These are phyloP conservation scores for Venturia aucupariae DNA, from an alignment of 2,329 filamentous ascomycete genomes.

Conservation along the genomic window DNA sequence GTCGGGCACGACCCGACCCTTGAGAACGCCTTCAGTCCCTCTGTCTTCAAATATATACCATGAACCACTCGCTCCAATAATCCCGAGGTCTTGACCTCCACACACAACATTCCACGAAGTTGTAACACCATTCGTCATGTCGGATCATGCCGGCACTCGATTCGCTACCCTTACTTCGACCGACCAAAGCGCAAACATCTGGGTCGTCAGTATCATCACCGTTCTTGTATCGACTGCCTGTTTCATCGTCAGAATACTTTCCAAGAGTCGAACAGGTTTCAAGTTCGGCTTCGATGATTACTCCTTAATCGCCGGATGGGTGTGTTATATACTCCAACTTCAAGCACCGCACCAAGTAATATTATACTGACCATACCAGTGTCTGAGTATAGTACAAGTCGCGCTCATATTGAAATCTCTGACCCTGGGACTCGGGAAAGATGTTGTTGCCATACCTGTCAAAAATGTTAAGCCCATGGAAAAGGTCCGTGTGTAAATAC, in stretches of 20 bases:
- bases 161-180: constrained; percentile 5
- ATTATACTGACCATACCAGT: constrained; percentile 3
- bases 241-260: background rate
- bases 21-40: background rate
- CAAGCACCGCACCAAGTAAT: background rate
- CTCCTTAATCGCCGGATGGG: background rate
- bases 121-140: background rate
- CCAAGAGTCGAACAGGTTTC: background rate
- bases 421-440: constrained; percentile 11
- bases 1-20: background rate
- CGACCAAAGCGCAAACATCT: constrained; percentile 13
- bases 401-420: constrained; percentile 6
- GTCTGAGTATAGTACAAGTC: constrained; percentile 7
- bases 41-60: background rate
- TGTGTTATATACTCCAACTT: background rate
- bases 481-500: background rate
- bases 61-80: background rate
- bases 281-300: constrained; percentile 9
- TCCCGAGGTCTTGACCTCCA: background rate
- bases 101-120: background rate
- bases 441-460: background rate
- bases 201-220: constrained; percentile 9
- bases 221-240: background rate
- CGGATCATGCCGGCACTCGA: constrained; percentile 10
- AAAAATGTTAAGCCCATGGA: background rate